Conservation (phyloP, 2,329 filamentous ascomycete genomes). For the Blumeria hordei region DNA sequence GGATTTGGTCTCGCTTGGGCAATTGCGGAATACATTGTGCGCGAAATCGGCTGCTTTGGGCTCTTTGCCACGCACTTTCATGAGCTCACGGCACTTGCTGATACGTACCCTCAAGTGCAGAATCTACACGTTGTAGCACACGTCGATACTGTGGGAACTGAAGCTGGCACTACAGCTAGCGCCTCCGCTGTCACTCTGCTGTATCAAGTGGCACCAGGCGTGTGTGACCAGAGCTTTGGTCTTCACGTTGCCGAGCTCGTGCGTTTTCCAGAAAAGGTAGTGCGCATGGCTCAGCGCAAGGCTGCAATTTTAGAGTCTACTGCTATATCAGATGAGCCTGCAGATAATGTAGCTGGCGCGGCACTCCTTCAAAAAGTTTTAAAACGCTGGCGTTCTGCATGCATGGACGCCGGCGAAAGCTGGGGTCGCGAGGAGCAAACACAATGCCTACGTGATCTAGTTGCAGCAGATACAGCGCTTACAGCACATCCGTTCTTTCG, state of each 20-base stretch:
- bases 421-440: slow-evolving; percentile 58
- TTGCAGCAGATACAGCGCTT: slow-evolving; percentile 44
- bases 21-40: slow-evolving; percentile 91
- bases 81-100: slow-evolving; percentile 75
- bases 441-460: slow-evolving; percentile 52
- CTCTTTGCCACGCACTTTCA: slow-evolving; percentile 98
- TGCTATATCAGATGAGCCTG: slow-evolving; percentile 41
- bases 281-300: slow-evolving; percentile 98
- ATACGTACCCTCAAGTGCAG: slow-evolving; percentile 65
- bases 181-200: slow-evolving; percentile 52
- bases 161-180: slow-evolving; percentile 30
- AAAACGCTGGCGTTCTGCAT: slow-evolving; percentile 63
- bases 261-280: slow-evolving; percentile 85
- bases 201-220: slow-evolving; percentile 87
- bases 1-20: slow-evolving; percentile 98
- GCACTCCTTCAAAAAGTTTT: slow-evolving; percentile 63
- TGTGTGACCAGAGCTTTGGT: slow-evolving; percentile 93
- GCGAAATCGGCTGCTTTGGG: slow-evolving; percentile 79
- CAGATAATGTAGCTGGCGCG: slow-evolving; percentile 78
- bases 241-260: slow-evolving; percentile 97
- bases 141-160: slow-evolving; percentile 29
- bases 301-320: slow-evolving; percentile 86
- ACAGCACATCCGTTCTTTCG: slow-evolving; percentile 47
- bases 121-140: slow-evolving; percentile 95
- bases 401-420: slow-evolving; percentile 21